These are phyloP conservation scores for Nidularia pulvinata DNA, from an alignment of 768 basidiomycete species.

Conservation along the genomic window DNA sequence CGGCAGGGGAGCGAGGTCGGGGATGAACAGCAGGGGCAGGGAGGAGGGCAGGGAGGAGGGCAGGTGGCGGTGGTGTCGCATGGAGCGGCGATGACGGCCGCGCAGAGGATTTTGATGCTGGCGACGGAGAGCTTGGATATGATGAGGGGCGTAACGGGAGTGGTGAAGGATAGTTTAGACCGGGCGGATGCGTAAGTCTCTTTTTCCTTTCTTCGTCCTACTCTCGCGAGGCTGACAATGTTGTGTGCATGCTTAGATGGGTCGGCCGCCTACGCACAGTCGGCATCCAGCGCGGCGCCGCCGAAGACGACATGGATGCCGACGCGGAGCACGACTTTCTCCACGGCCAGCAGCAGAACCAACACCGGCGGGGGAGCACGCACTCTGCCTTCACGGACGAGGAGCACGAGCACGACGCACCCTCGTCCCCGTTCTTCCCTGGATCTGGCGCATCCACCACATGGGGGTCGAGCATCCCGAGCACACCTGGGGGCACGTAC, in stretches of 20 bases:
- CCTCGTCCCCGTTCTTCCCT: conserved; percentile 18
- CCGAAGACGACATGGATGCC: conserved; percentile 1
- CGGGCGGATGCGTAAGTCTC: conserved; percentile 77
- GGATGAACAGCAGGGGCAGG: neutral
- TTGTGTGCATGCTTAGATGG: conserved; percentile 53
- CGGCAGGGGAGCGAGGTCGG: neutral
- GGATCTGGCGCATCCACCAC: conserved; percentile 23
- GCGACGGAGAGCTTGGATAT: conserved; percentile 94
- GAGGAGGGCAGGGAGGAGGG: conserved; percentile 1
- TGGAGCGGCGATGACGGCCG: conserved; percentile 67
- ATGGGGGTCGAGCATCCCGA: conserved; percentile 29
- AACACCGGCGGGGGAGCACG: conserved; percentile 17
- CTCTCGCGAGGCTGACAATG: conserved; percentile 3
- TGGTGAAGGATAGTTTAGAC: conserved; percentile 87
- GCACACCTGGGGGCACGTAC: conserved; percentile 25
- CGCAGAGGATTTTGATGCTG: conserved; percentile 79
- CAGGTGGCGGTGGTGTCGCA: conserved; percentile 25
- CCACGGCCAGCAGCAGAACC: conserved; percentile 1
- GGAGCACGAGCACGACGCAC: conserved; percentile 10
- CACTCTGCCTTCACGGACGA: conserved; percentile 9
- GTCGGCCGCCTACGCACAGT: conserved; percentile 79
- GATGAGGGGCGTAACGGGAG: conserved; percentile 86
- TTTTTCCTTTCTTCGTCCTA: conserved; percentile 3
- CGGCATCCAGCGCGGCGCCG: conserved; percentile 27
- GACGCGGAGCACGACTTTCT: no score